These are phyloP conservation scores for Macrotyloma uniflorum DNA, from an alignment of 306 rosid genomes.

Conservation along the genomic window DNA sequence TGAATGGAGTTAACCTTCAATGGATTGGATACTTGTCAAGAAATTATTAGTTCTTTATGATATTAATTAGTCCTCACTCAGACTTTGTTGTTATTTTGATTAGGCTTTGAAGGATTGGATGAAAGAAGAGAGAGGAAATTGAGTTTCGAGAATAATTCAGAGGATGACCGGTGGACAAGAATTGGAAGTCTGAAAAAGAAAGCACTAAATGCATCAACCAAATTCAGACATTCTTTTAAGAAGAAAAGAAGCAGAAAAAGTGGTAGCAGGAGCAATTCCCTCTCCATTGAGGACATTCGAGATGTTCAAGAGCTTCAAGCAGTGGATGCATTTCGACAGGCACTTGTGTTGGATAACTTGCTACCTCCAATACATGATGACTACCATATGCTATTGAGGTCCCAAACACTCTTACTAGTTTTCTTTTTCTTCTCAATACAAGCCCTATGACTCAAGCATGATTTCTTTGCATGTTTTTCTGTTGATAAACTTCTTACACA, in stretches of 20 bases:
- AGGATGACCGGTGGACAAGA: conserved; percentile 68
- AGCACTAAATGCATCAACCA: conserved; percentile 76
- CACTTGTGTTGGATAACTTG: conserved; percentile 61
- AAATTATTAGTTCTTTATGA: neutral
- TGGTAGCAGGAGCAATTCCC: conserved; percentile 40
- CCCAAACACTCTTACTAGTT: neutral
- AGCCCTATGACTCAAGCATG: too few species aligned
- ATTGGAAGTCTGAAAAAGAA: conserved; percentile 73
- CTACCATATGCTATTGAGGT: conserved; percentile 85
- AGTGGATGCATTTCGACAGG: conserved; percentile 74
- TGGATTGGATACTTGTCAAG: conserved; percentile 1
- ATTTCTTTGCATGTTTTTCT: too few species aligned
- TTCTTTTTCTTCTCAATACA: too few species aligned
- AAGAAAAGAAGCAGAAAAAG: conserved; percentile 55
- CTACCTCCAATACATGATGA: conserved; percentile 76
- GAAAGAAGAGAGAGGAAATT: conserved; percentile 57
- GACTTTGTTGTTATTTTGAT: neutral
- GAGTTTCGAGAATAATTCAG: conserved; percentile 43
- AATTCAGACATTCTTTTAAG: conserved; percentile 75
- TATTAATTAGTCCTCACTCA: neutral
- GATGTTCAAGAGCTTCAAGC: conserved; percentile 72
- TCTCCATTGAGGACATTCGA: conserved; percentile 82
- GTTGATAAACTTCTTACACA: neutral
- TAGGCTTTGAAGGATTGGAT: conserved; percentile 73
- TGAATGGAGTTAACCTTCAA: neutral